Base-by-base conservation (phyloP, 106 monocot genomes). In the Acorus calamus region DNA sequence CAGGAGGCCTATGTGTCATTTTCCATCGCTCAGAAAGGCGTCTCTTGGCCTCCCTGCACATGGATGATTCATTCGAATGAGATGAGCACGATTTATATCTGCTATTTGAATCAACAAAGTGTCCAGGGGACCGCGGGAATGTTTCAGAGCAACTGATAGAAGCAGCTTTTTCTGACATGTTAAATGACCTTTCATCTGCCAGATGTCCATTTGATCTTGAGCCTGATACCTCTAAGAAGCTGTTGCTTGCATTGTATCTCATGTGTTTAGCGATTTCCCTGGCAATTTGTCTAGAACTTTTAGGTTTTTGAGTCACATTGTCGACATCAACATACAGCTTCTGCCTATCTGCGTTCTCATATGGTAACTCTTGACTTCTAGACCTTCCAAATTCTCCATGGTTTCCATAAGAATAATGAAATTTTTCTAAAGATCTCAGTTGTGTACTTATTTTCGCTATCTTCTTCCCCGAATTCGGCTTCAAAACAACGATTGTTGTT, bases 401-500 rank as follows among this genome's bases (percentile, higher is more conserved):
- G 50, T 57, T 71, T 69, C 49, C 69, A 60, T 62, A 64, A 47
- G n/a, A 62, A 60, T 50, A 64, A 2, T 8, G 11, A 50, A 8
- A 6, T 47, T 60, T 53, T 42, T 77, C 69, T 45, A 11, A 8
- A 7, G 49, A 70, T 50, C 53, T 69, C 61, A 69, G 50, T 55
- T 53, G 72, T 12, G 65, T 44, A 76, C 60, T 4, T 71, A 64
- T 59, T 64, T 8, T 56, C 59, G 46, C 58, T n/a, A 54, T 63
- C 5, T 75, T 72, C 41, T 79, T 84, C 42, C 73, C 76, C 46
- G 86, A 50, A 60, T 73, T 64, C 55, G 93, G 86, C 50, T 94
- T 86, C 61, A 94, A 56, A 60, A 94, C 77, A 57, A 94, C 93
- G 73, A 94, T 89, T 6, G 55, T 53, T 55, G 80, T 73, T 3